A percentile compares a stretch with the other conserved stretches of the same genome.
Evolutionary conservation across 1,284 basidiomycete species (phyloP).

Genomic region (Gymnopus androsaceus): DNA sequence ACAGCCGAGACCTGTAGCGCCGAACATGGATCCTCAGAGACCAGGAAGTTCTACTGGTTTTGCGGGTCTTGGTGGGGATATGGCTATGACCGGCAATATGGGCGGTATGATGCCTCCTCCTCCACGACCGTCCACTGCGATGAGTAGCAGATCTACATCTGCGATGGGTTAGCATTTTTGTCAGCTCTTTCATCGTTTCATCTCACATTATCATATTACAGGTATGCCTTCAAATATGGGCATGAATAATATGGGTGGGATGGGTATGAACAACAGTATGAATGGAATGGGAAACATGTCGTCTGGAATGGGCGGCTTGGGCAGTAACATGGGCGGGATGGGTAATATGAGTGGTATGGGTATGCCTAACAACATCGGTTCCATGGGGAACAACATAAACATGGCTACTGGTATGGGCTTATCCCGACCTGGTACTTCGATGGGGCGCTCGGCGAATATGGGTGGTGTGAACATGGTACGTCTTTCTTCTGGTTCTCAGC

Average conservation of each 20-base stretch:
- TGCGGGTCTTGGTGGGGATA: not conserved
- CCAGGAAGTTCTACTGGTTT: conserved; percentile 9
- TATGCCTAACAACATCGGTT: not conserved
- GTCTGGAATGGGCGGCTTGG: not conserved
- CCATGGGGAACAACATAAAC: conserved; percentile 6
- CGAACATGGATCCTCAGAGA: conserved; percentile 1
- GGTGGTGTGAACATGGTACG: conserved; percentile 7
- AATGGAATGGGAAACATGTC: not conserved
- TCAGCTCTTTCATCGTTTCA: not conserved
- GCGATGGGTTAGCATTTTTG: conserved; percentile 5
- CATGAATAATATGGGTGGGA: conserved; percentile 7
- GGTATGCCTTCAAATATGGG: conserved; percentile 1
- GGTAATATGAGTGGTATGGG: not conserved
- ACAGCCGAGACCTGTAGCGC: not conserved
- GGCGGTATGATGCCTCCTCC: conserved; percentile 14
- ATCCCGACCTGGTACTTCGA: conserved; percentile 17
- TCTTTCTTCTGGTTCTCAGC: not conserved
- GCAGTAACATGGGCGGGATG: conserved; percentile 3
- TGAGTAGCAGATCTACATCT: conserved; percentile 1
- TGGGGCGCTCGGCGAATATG: conserved; percentile 9
- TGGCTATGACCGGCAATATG: conserved; percentile 1
- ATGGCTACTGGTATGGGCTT: not conserved
- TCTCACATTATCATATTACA: not conserved
- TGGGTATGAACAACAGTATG: not conserved
- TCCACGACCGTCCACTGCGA: conserved; percentile 11